Conservation (phyloP, 2,329 filamentous ascomycete genomes). For the Neofusicoccum laricinum region DNA sequence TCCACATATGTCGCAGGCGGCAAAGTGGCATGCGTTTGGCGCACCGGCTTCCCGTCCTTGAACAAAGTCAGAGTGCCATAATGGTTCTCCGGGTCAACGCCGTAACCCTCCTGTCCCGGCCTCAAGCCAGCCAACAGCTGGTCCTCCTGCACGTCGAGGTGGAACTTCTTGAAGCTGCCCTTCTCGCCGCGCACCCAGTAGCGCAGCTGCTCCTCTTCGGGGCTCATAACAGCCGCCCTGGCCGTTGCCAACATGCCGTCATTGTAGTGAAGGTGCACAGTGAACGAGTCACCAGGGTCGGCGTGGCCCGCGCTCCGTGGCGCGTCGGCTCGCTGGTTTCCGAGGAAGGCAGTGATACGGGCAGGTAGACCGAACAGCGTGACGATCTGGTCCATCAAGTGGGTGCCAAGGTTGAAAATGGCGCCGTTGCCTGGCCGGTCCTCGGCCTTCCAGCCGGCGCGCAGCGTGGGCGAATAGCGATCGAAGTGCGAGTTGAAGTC, state of each 20-base stretch:
- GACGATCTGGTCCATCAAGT: constrained; percentile 74
- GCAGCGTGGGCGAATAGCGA: constrained; percentile 59
- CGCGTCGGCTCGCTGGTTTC: constrained; percentile 59
- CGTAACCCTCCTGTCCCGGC: constrained; percentile 63
- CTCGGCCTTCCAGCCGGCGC: constrained; percentile 63
- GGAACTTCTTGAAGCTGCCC: constrained; percentile 71
- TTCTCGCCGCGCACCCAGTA: constrained; percentile 76
- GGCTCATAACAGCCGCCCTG: constrained; percentile 66
- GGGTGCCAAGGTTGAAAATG: constrained; percentile 72
- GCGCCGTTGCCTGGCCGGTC: constrained; percentile 63
- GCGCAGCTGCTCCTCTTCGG: constrained; percentile 66
- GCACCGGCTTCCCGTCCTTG: constrained; percentile 49
- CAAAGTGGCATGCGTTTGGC: neutral
- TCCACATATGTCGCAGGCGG: constrained; percentile 65
- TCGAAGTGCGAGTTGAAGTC: constrained; percentile 83
- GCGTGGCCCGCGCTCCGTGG: constrained; percentile 22
- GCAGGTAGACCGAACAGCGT: constrained; percentile 67
- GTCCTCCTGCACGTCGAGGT: constrained; percentile 72
- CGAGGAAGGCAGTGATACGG: constrained; percentile 64
- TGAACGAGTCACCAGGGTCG: constrained; percentile 56
- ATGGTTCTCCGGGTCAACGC: constrained; percentile 57
- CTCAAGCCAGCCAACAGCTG: constrained; percentile 64
- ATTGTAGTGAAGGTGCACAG: constrained; percentile 64
- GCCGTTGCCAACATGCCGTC: constrained; percentile 64
- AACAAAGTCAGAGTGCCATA: constrained; percentile 59